Conservation (phyloP, 441 rosid genomes). For the Omphalea diandra region DNA sequence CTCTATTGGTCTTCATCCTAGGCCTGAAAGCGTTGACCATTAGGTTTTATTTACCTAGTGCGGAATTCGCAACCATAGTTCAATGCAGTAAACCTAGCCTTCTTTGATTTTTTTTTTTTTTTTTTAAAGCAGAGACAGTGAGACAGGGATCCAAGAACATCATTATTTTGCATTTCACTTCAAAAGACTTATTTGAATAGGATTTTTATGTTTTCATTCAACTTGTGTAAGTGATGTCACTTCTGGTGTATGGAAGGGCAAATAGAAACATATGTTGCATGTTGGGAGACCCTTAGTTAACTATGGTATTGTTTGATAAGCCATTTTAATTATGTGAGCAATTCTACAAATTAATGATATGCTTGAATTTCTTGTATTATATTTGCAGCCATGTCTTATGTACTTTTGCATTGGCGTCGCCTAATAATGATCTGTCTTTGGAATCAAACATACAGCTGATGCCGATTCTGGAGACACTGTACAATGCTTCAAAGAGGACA, state of each 20-base stretch:
- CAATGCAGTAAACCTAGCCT: neutral
- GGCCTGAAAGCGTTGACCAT: neutral
- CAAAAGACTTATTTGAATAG: neutral
- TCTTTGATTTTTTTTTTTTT: too few species aligned
- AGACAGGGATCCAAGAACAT: neutral
- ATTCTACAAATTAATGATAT: neutral
- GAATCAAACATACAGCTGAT: slow-evolving; percentile 58
- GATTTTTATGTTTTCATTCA: neutral
- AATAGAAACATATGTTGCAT: neutral
- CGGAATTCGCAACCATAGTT: neutral
- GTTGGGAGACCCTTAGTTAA: neutral
- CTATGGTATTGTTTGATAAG: neutral
- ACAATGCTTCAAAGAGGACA: slow-evolving; percentile 84
- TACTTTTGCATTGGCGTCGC: slow-evolving; percentile 10
- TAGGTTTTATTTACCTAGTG: slow-evolving; percentile 2
- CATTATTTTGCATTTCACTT: neutral
- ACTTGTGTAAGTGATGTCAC: neutral
- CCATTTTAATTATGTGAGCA: neutral
- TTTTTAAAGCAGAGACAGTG: too few species aligned
- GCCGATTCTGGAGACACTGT: slow-evolving; percentile 92
- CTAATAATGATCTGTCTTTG: slow-evolving; percentile 21
- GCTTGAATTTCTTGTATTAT: neutral
- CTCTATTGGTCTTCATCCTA: slow-evolving; percentile 1
- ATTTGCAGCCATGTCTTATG: slow-evolving; percentile 14
- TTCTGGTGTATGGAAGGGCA: neutral